Evolutionary conservation across 2,329 filamentous ascomycete species (phyloP).

Genomic region (Leptographium procerum): DNA sequence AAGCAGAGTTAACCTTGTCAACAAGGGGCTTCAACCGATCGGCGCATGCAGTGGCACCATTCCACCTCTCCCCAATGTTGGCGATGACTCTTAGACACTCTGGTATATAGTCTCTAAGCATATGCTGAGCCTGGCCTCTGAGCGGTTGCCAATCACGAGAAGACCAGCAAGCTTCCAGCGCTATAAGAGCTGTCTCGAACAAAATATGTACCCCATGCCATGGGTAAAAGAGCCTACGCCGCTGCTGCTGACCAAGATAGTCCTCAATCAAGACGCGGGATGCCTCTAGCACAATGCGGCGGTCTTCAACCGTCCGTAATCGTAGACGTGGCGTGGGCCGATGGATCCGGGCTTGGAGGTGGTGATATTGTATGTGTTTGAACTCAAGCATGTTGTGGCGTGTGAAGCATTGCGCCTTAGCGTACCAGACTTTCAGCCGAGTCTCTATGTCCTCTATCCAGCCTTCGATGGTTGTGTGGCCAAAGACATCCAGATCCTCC

Average conservation of each 20-base stretch:
- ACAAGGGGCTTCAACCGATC: neutral
- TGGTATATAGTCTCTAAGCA: neutral
- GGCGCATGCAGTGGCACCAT: neutral
- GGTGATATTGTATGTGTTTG: slow-evolving; percentile 1
- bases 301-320: neutral
- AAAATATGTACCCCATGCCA: slow-evolving; percentile 5
- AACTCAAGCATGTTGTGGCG: slow-evolving; percentile 3
- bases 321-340: neutral
- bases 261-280: neutral
- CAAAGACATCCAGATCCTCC: neutral
- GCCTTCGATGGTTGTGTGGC: neutral
- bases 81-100: neutral
- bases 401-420: neutral
- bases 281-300: neutral
- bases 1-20: neutral
- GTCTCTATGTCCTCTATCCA: neutral
- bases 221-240: slow-evolving; percentile 1
- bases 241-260: neutral
- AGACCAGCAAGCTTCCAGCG: slow-evolving; percentile 2
- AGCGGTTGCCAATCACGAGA: neutral
- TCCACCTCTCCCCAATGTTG: slow-evolving; percentile 1
- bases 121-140: neutral
- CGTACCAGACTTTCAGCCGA: neutral
- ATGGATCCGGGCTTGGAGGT: slow-evolving; percentile 1
- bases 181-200: slow-evolving; percentile 1